Evolutionary conservation across 2,329 filamentous ascomycete species (phyloP), one percentile per base, ranked within the genome.

Genomic region (Penicillium griseofulvum): DNA sequence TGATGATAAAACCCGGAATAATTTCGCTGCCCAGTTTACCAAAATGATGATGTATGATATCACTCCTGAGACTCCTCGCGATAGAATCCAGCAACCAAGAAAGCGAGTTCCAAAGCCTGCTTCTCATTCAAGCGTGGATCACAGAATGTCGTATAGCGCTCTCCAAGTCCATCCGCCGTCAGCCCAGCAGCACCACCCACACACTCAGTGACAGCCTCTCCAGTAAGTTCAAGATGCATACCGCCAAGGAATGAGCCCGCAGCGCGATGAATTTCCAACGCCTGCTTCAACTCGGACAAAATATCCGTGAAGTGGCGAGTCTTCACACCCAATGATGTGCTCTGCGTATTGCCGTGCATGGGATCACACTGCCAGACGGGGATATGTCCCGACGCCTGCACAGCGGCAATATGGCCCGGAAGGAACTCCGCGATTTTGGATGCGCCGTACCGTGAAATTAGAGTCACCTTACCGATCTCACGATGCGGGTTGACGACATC

Each of bases 361-460:
- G 94, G 94, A 75, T 99, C 94, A 76, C 93, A 97, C 77, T 97
- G 94, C 93, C 93, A 97, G 65, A 97, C 90, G 4, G 96, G 91
- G 22, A 81, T 67, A 68, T 88, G 85, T 0, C 82, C 91, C 54
- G 89, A 92, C 65, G 81, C 81, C 72, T 94, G 88, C 26, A 99
- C 93, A 36, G 90, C 91, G 63, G 88, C 85, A 71, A 99, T 97
- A 74, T 97, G 94, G 9, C 78, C 81, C 0, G 91, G 90, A 0
- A 99, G 83, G 59, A 96, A 84, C 5, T 82, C 75, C 47, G 84
- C 80, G 39, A 99, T 90, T 64, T 89, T 89, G 39, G 79, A 78
- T 16, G 90, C 89, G 57, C 94, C 94, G 76, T 97, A 97, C 37
- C 94, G 88, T 0, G 94, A 97, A 71, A 99, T 99, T 47, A 99